Evolutionary conservation across 2,329 filamentous ascomycete species (phyloP), one percentile per base, ranked within the genome.

Genomic region (Lomentospora prolificans): DNA sequence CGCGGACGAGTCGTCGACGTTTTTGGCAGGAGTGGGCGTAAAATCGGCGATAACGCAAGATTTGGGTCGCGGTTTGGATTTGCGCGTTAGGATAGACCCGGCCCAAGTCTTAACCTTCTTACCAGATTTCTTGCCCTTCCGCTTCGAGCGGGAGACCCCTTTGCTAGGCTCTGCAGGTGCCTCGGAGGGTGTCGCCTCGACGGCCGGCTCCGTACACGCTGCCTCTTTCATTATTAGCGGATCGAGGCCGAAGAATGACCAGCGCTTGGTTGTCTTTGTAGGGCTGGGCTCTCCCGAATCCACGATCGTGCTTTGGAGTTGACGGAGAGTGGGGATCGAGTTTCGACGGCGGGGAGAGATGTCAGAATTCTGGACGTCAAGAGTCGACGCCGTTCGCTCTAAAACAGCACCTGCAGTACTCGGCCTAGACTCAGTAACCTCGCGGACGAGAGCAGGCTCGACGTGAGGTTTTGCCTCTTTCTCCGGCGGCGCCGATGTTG

Each of bases 91-190:
- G 57, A 87, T 85, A 2, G 82, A 81, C 30, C 83, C 84, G 17
- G 82, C 81, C 84, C 84, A 87, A 3, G 78, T 79, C 64, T 88
- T 90, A 57, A 92, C 87, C 67, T 87, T 87, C 71, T 89, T 90
- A 65, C 69, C 67, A 30, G 69, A 64, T 50, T 69, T 69, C 61
- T 70, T 72, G 31, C 59, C 59, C 19, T 61, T 60, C 56, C 67
- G 67, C 57, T 68, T 67, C 12, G 55, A 36, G 27, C 64, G 63
- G 8, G 52, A 22, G 36, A 24, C 28, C 28, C 27, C 22, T 25
- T 48, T 25, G 17, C 22, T 19, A 6, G 12, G 17, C 36, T 41
- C 36, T 22, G 12, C 44, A 48, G 24, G 17, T 4, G 24, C 22
- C 14, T 14, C 44, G 10, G 17, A 3, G 17, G 4, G 12, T 25